These are phyloP conservation scores for Agastache rugosa DNA, from an alignment of 257 asterid species.

Conservation along the genomic window DNA sequence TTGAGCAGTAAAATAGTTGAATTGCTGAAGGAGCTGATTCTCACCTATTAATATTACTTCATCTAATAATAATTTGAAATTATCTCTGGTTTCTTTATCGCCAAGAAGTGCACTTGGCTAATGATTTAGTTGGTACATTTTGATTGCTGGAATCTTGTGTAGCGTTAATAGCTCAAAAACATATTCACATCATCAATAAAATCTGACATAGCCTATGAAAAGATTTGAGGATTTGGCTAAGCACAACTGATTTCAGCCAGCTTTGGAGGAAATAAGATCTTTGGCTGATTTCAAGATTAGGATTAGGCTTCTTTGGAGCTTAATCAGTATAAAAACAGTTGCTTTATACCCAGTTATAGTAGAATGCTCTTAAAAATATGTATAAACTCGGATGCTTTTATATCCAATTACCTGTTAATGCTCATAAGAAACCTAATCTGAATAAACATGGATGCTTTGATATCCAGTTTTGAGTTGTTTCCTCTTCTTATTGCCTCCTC, in stretches of 20 bases:
- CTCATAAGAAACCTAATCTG: neutral
- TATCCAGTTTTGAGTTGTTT: neutral
- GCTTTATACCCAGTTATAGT: neutral
- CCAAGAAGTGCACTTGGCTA: no score
- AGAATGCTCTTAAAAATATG: neutral
- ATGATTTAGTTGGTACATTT: neutral
- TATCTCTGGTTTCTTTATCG: no score
- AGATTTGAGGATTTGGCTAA: neutral
- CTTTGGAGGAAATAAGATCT: neutral
- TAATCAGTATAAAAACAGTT: neutral
- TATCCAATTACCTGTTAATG: neutral
- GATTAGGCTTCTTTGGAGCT: slow-evolving; percentile 3
- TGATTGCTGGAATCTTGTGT: neutral
- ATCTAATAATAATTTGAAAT: no score
- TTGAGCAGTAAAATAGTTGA: neutral
- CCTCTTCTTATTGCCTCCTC: no score
- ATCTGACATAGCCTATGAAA: neutral
- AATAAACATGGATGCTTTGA: neutral
- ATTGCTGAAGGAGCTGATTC: neutral
- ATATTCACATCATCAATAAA: neutral
- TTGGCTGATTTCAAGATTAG: neutral
- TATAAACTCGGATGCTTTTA: neutral
- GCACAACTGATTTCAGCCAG: neutral
- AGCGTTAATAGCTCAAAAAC: neutral
- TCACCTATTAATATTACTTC: no score